Conservation (phyloP, 345 rosid species). For the Boechera retrofracta region DNA sequence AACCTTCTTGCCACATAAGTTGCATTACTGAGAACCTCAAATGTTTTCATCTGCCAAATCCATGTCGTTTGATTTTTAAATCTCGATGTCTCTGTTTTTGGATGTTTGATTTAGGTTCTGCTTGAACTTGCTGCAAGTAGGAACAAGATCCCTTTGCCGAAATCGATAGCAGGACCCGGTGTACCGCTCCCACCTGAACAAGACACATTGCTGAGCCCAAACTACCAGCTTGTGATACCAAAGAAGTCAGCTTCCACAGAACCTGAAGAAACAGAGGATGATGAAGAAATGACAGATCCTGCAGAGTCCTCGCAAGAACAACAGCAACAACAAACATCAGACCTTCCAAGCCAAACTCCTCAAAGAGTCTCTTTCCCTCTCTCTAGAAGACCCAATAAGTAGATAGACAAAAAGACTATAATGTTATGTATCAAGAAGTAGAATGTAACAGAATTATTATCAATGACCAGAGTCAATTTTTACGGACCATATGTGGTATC, state of each 20-base stretch:
- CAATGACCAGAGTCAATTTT: conserved; percentile 9
- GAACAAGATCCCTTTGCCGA: conserved; percentile 88
- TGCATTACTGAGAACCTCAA: background rate
- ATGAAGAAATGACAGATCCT: conserved; percentile 67
- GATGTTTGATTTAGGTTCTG: conserved; percentile 53
- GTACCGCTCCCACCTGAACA: conserved; percentile 87
- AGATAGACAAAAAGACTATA: background rate
- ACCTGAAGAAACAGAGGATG: conserved; percentile 80
- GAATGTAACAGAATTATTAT: background rate
- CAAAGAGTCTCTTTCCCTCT: conserved; percentile 83
- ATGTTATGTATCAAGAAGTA: conserved; percentile 10
- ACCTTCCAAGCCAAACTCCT: conserved; percentile 51
- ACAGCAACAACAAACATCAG: conserved; percentile 52
- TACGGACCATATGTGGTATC: background rate
- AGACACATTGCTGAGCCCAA: conserved; percentile 77
- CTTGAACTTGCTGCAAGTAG: conserved; percentile 79
- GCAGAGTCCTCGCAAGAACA: conserved; percentile 57
- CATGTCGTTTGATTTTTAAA: background rate
- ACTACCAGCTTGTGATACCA: conserved; percentile 77
- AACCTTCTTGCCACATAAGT: background rate
- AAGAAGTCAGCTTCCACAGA: conserved; percentile 60
- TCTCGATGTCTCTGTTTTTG: background rate
- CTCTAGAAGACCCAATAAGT: conserved; percentile 57
- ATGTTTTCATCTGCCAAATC: background rate
- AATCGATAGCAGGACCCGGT: conserved; percentile 67